Conservation (phyloP, 371 early-diverging fungal species). For the Mucor velutinosus region DNA sequence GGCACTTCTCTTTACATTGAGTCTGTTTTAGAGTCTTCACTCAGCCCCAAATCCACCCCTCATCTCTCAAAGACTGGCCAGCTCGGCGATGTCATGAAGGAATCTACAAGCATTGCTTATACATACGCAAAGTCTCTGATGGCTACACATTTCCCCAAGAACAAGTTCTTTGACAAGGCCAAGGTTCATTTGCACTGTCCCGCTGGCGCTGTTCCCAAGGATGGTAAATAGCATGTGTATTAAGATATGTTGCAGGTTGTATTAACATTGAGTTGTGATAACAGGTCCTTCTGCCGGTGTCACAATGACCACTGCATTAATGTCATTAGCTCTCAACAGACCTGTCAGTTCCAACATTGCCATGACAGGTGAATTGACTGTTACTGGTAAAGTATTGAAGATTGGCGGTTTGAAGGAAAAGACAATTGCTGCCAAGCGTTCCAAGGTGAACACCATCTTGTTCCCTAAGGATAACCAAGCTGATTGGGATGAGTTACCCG, state of each 20-base stretch:
- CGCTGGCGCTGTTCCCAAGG: constrained; percentile 97
- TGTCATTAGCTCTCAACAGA: constrained; percentile 85
- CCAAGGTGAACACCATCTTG: constrained; percentile 84
- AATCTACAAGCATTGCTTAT: constrained; percentile 93
- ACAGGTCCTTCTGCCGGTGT: constrained; percentile 94
- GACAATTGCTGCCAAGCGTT: constrained; percentile 96
- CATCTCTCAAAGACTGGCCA: constrained; percentile 87
- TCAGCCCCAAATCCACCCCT: constrained; percentile 68
- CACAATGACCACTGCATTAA: constrained; percentile 93
- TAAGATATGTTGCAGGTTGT: too few relatives aligned
- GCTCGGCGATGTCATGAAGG: constrained; percentile 98
- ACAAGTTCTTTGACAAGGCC: constrained; percentile 89
- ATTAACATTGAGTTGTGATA: too few relatives aligned
- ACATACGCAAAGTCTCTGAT: constrained; percentile 87
- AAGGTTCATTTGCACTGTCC: constrained; percentile 96
- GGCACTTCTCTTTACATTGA: constrained; percentile 95
- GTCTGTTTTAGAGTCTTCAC: constrained; percentile 83
- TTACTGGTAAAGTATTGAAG: constrained; percentile 95
- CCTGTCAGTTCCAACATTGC: constrained; percentile 81
- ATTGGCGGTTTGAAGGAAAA: constrained; percentile 98
- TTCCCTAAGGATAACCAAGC: constrained; percentile 89
- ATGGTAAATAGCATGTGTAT: constrained; percentile 59
- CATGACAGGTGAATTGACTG: constrained; percentile 98
- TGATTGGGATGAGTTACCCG: constrained; percentile 96
- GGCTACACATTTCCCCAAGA: constrained; percentile 73